Base-by-base conservation (phyloP, 305 asterid species). In the Vinca major region DNA sequence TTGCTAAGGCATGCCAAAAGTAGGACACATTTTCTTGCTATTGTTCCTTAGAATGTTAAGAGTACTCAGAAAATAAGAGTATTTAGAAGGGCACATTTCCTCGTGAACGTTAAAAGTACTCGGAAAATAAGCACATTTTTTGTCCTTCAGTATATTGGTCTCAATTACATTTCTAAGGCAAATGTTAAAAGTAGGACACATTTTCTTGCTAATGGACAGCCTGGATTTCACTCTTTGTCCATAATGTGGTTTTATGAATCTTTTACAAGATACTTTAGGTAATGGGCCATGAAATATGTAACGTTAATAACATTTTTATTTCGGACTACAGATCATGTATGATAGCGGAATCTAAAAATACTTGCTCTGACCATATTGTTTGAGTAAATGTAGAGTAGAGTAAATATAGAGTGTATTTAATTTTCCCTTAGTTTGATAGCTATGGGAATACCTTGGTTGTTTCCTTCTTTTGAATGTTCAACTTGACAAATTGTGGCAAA, bases 221-320 rank as follows among this genome's bases (percentile, higher is more conserved):
- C 45, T 48, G 45, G 43, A 17, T 11, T 47, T 19, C 36, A n/a
- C 13, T 21, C 41, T 48, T 39, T 37, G 41, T 57, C 10, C 8
- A 21, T 11, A 41, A 17, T n/a, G n/a, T 12, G 19, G 14, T 20
- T 26, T 49, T 44, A 17, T 4, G 20, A 44, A 47, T 16, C 57
- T 69, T 69, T 57, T 69, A 50, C 3, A 37, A 43, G 48, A 52
- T 68, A 44, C 2, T 21, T 57, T 45, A 56, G 52, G 17, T 48
- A 44, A 10, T 47, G 33, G 33, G 12, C 2, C 37, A 61, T 37
- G 68, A 64, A n/a, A 21, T 21, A 4, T 63, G 5, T 45, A 47
- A 6, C 6, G 40, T 21, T 17, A 60, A 37, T 37, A 37, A 6
- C 7, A 11, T 16, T 61, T 16, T 36, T 7, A 2, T 14, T 61